Percentiles rank a stretch among this genome's conserved stretches.
Evolutionary conservation across 2,329 filamentous ascomycete genomes (phyloP).

Genomic region (Fusarium cyanostomum): DNA sequence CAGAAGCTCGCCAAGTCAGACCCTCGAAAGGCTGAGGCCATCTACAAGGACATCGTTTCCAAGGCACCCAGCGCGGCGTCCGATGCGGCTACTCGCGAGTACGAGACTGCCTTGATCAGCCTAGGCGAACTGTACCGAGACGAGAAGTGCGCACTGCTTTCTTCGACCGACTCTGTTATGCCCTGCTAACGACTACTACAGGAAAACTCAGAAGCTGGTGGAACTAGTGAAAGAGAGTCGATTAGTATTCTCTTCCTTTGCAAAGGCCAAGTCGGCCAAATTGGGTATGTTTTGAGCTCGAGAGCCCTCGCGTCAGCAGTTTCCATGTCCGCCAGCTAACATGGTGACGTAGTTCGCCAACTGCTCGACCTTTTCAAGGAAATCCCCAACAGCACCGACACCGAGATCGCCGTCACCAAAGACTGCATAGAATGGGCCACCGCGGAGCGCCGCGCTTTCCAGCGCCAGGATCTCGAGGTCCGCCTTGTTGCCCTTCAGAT

Average conservation of each 20-base stretch:
- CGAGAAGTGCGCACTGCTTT: slow-evolving; percentile 69
- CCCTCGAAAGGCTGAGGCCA: slow-evolving; percentile 82
- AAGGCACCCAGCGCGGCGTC: slow-evolving; percentile 83
- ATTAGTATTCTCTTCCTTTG: slow-evolving; percentile 92
- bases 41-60: slow-evolving; percentile 90
- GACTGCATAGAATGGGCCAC: slow-evolving; percentile 99
- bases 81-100: slow-evolving; percentile 88
- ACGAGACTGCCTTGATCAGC: slow-evolving; percentile 87
- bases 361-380: slow-evolving; percentile 93
- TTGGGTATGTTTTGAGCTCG: slow-evolving; percentile 71
- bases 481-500: slow-evolving; percentile 94
- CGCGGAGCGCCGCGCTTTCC: slow-evolving; percentile 91
- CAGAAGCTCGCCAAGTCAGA: slow-evolving; percentile 83
- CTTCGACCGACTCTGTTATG: slow-evolving; percentile 1
- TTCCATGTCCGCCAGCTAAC: slow-evolving; percentile 21
- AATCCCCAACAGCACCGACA: slow-evolving; percentile 94
- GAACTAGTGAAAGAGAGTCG: slow-evolving; percentile 90
- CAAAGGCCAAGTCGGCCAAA: slow-evolving; percentile 98
- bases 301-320: slow-evolving; percentile 1
- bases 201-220: slow-evolving; percentile 84
- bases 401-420: slow-evolving; percentile 94
- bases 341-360: slow-evolving; percentile 76
- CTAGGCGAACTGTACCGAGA: slow-evolving; percentile 94
- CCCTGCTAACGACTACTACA: slow-evolving; percentile 49
- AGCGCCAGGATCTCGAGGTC: slow-evolving; percentile 97